Evolutionary conservation across 345 rosid genomes (phyloP), one percentile per base, ranked within the genome.

Genomic region (Carallia brachiata): DNA sequence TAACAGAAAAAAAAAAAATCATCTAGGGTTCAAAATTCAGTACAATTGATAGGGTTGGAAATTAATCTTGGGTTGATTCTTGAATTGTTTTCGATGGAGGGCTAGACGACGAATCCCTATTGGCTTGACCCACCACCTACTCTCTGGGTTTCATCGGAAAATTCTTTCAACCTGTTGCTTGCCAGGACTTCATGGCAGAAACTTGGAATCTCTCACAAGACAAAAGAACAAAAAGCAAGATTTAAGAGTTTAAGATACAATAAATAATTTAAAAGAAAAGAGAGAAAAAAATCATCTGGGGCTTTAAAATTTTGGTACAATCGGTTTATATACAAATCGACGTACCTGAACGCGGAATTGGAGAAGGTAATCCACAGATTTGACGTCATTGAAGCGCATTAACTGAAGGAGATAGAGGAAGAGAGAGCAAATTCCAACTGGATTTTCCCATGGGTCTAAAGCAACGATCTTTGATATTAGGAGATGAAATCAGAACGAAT

Each of bases 61-160:
- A 59, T 54, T 15, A 57, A 32, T 23, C 23, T 78, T 37, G 70
- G 40, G 67, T 48, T 8, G 85, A 84, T 7, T 86, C 89, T 39
- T 82, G 96, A 88, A 32, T 86, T 28, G 85, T 61, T 80, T 79
- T 84, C 58, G 90, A 63, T 1, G 98, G 98, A 34, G 94, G 85
- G 71, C 96, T 82, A 23, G 75, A 27, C 10, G 81, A 83, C 1
- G 83, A 82, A 63, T 90, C 92, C 32, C 55, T 36, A 68, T 75
- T 72, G 15, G 84, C 40, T 39, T 85, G 90, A 65, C 87, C 37
- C 23, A 23, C 23, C 23, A 23, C 23, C 23, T 23, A 23, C 23
- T 23, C 23, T 23, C 23, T 23, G 23, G 23, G 23, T 23, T 23
- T 32, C 34, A 4, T 4, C 34, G 4, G 34, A 32, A 31, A 13